Evolutionary conservation across 805 yeast species (phyloP).

Genomic region (Yamadazyma akitaensis): DNA sequence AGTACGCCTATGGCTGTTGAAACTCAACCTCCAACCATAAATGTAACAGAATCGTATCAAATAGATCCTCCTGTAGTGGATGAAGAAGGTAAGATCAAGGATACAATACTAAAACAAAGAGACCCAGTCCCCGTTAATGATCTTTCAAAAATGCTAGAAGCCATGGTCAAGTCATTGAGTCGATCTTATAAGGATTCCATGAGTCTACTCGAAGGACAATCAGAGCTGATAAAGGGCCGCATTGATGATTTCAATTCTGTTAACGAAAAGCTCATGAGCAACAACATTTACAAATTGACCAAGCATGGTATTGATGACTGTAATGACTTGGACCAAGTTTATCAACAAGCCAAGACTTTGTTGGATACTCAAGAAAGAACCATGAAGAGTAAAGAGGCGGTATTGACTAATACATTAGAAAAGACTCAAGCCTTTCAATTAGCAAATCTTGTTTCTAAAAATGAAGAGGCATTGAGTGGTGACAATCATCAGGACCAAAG

Average conservation of each 20-base stretch:
- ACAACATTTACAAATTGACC: conserved; percentile 22
- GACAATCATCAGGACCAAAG: conserved; percentile 5
- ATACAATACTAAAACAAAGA: not conserved
- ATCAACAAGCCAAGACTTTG: conserved; percentile 2
- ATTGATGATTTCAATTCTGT: conserved; percentile 50
- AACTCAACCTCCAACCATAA: conserved; percentile 1
- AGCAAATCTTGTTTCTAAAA: conserved; percentile 43
- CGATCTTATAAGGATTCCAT: conserved; percentile 53
- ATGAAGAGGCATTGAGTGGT: conserved; percentile 16
- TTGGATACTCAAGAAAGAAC: conserved; percentile 17
- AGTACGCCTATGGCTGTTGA: conserved; percentile 20
- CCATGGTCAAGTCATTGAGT: conserved; percentile 47
- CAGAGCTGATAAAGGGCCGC: conserved; percentile 48
- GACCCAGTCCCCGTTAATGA: conserved; percentile 28
- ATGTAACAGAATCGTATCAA: conserved; percentile 16
- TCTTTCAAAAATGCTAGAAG: conserved; percentile 31
- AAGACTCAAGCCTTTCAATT: conserved; percentile 44
- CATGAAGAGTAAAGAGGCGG: conserved; percentile 15
- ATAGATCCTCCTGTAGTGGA: conserved; percentile 36
- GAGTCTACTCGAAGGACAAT: conserved; percentile 34
- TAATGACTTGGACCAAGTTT: conserved; percentile 9
- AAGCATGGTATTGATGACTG: conserved; percentile 27
- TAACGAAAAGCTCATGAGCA: conserved; percentile 23
- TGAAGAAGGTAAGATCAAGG: conserved; percentile 25
- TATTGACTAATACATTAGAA: conserved; percentile 23